These are phyloP conservation scores for Magnusiomyces magnusii DNA, from an alignment of 1,139 yeast species.

Conservation along the genomic window DNA sequence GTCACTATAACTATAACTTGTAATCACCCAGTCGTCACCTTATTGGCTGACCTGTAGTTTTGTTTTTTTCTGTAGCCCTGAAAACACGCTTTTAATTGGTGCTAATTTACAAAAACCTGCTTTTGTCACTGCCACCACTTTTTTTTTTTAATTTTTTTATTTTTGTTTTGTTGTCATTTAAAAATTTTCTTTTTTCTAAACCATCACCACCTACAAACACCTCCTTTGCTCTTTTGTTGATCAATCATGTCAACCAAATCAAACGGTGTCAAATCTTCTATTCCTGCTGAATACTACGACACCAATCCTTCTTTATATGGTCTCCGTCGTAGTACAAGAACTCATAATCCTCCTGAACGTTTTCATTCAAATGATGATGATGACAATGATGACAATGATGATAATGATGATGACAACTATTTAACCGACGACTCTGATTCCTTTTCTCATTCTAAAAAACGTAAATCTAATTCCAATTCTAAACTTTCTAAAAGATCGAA, in stretches of 20 bases:
- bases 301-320: constrained; percentile 84
- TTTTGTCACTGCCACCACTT: too few species aligned
- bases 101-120: too few species aligned
- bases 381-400: constrained; percentile 21
- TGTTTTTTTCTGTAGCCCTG: too few species aligned
- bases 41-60: too few species aligned
- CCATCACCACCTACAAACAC: too few species aligned
- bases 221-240: too few species aligned
- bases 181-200: too few species aligned
- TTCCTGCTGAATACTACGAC: constrained; percentile 18
- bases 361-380: constrained; percentile 36
- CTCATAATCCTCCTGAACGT: constrained; percentile 44
- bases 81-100: too few species aligned
- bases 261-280: constrained; percentile 2
- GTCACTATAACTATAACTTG: too few species aligned
- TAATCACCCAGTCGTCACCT: too few species aligned
- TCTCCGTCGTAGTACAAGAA: constrained; percentile 76
- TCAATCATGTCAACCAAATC: constrained; percentile 6
- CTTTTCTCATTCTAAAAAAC: constrained; percentile 4
- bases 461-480: constrained; percentile 10
- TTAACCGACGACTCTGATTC: constrained; percentile 11
- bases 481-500: constrained; percentile 10
- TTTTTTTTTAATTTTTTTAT: too few species aligned
- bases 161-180: too few species aligned
- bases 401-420: constrained; percentile 7